A percentile compares a stretch with the other conserved stretches of the same genome.
Evolutionary conservation across 352 stramenopile genomes (phyloP).

Genomic region (Phytophthora tubulina): DNA sequence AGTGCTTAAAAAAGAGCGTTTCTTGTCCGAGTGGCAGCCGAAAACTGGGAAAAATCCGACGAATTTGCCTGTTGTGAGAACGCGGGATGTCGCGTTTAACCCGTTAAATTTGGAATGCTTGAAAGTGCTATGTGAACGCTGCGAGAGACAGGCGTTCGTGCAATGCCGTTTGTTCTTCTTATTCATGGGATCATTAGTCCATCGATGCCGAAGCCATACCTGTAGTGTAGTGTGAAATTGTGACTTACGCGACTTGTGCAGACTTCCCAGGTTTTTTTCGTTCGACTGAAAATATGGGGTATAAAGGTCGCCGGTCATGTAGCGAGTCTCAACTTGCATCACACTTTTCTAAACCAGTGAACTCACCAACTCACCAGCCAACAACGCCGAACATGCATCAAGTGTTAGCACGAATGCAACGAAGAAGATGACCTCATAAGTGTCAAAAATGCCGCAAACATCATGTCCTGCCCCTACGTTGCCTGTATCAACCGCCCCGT

Average conservation of each 20-base stretch:
- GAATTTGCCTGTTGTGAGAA: not conserved
- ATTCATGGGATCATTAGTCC: not conserved
- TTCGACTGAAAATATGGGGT: not conserved
- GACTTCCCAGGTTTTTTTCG: too few relatives aligned
- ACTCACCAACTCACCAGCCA: too few relatives aligned
- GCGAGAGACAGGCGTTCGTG: not conserved
- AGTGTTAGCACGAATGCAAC: too few relatives aligned
- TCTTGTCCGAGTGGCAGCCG: constrained; percentile 19
- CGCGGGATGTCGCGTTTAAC: not conserved
- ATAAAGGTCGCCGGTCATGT: too few relatives aligned
- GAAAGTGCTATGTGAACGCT: not conserved
- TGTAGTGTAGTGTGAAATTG: not conserved
- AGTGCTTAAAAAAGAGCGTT: constrained; percentile 28
- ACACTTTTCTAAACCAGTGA: too few relatives aligned
- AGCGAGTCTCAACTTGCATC: too few relatives aligned
- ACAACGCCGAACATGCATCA: too few relatives aligned
- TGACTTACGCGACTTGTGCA: not conserved
- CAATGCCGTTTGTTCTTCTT: not conserved
- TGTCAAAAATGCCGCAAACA: too few relatives aligned
- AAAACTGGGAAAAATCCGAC: constrained; percentile 27
- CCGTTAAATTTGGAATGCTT: constrained; percentile 5
- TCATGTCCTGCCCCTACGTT: too few relatives aligned
- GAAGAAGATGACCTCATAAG: too few relatives aligned
- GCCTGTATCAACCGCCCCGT: not conserved
- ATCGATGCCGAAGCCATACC: constrained; percentile 15